These are phyloP conservation scores for Sporisorium reilianum DNA, from an alignment of 1,284 basidiomycete species.

Conservation along the genomic window DNA sequence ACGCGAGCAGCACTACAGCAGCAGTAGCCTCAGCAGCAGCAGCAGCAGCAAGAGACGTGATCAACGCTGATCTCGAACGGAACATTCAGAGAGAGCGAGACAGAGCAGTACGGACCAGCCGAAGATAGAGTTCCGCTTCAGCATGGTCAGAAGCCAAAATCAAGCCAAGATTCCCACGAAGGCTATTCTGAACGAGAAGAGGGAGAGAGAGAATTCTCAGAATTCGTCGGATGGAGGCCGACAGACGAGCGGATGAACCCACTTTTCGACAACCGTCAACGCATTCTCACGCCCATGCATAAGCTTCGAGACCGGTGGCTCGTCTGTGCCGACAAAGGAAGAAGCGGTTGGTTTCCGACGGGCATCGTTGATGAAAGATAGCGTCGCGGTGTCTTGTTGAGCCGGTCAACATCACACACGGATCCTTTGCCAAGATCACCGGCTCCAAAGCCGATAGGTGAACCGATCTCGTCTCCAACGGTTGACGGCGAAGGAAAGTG, in stretches of 20 bases:
- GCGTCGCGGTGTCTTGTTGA: not conserved
- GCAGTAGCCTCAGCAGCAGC: not conserved
- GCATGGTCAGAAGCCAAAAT: constrained; percentile 10
- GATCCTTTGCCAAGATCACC: not conserved
- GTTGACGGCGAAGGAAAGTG: not conserved
- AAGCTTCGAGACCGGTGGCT: constrained; percentile 7
- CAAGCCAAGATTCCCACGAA: constrained; percentile 21
- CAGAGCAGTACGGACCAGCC: not conserved
- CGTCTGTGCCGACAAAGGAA: constrained; percentile 8
- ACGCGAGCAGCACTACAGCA: constrained; percentile 2
- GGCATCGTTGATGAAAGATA: not conserved
- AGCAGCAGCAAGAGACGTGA: no score
- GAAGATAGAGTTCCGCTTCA: constrained; percentile 9
- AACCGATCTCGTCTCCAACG: not conserved
- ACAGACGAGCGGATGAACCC: constrained; percentile 6
- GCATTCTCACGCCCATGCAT: constrained; percentile 25
- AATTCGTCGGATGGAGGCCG: constrained; percentile 26
- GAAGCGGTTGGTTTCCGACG: constrained; percentile 13
- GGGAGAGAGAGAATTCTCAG: constrained; percentile 13
- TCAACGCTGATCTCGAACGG: not conserved
- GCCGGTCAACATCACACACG: not conserved
- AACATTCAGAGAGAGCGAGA: not conserved
- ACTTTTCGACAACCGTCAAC: constrained; percentile 4
- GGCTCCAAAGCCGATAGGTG: not conserved
- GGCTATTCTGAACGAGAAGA: constrained; percentile 10